Base-by-base conservation (phyloP, 2,329 filamentous ascomycete species). In the Daldinia sp. region DNA sequence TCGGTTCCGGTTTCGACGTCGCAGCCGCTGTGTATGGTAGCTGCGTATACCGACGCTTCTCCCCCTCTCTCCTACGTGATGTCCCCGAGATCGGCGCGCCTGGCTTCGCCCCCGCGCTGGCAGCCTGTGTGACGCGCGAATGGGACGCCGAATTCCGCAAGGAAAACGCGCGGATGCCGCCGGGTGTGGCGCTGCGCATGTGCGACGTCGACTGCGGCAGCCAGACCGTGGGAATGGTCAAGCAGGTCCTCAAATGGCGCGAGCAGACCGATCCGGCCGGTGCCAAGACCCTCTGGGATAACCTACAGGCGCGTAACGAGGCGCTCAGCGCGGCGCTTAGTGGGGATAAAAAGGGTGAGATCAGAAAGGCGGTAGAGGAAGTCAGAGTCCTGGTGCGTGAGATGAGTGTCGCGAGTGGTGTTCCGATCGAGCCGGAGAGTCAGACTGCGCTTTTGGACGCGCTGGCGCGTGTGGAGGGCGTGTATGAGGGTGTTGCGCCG, bases 171-270 rank as follows among this genome's bases (percentile, higher is more conserved):
- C 84, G 82, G 63, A 82, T 98, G 61, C 94, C 94, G 0, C 72
- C 77, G 0, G 92, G 92, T 0, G 80, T 96, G 69, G 85, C 90
- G 21, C 82, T 98, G 68, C 86, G 96, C 63, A 95, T 99, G 90
- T 97, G 93, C 74, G 95, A 99, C 74, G 95, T 99, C 5, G 92
- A 96, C 75, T 97, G 94, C 74, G 95, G 95, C 29, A 94, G 90
- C 49, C 87, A 96, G 80, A 98, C 94, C 6, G 94, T 96, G 0
- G 87, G 93, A 11, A 98, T 99, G 95, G 95, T 97, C 34, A 96
- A 94, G 80, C 87, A 92, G 74, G 92, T 99, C 11, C 83, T 98
- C 2, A 85, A 85, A 29, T 99, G 95, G 95, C 83, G 91, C 52
- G 85, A 86, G 47, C 85, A 86, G 50, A 78, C 84, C 48, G 87